These are phyloP conservation scores for Rhynchosporium secalis DNA, from an alignment of 2,329 filamentous ascomycete species.

Conservation along the genomic window DNA sequence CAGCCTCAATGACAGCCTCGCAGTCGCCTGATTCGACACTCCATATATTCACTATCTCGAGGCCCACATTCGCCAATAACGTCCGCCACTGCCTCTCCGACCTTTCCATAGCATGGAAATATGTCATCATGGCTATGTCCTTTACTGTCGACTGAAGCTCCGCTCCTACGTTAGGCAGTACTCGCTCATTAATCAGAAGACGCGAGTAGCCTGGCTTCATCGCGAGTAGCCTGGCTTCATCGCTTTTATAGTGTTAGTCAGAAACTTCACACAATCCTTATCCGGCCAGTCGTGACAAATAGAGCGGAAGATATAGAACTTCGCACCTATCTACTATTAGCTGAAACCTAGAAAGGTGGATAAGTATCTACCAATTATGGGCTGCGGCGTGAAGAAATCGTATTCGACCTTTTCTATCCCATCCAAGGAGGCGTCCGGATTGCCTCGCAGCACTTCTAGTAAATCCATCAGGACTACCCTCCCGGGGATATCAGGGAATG, in stretches of 20 bases:
- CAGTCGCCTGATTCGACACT: not conserved
- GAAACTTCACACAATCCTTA: not conserved
- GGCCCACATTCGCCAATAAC: not conserved
- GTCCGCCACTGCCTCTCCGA: constrained; percentile 13
- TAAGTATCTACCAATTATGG: constrained; percentile 24
- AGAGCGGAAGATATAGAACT: constrained; percentile 7
- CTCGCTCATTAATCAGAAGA: not conserved
- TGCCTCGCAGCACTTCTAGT: constrained; percentile 9
- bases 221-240: constrained; percentile 18
- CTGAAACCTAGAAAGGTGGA: too few species aligned
- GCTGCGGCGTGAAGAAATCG: constrained; percentile 41
- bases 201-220: constrained; percentile 16
- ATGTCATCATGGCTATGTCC: constrained; percentile 13
- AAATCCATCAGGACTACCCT: constrained; percentile 26
- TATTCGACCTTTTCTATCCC: constrained; percentile 37
- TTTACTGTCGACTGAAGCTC: not conserved
- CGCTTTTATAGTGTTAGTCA: not conserved
- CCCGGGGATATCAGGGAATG: constrained; percentile 22
- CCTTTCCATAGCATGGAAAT: constrained; percentile 9
- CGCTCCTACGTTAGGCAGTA: constrained; percentile 6
- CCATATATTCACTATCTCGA: constrained; percentile 18
- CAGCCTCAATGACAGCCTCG: constrained; percentile 19
- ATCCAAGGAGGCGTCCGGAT: not conserved
- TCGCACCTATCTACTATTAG: not conserved
- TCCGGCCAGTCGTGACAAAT: constrained; percentile 12